A percentile compares a stretch with the other conserved stretches of the same genome.
Conservation (phyloP, 2,329 filamentous ascomycete genomes). For the Ascochyta rabiei region DNA sequence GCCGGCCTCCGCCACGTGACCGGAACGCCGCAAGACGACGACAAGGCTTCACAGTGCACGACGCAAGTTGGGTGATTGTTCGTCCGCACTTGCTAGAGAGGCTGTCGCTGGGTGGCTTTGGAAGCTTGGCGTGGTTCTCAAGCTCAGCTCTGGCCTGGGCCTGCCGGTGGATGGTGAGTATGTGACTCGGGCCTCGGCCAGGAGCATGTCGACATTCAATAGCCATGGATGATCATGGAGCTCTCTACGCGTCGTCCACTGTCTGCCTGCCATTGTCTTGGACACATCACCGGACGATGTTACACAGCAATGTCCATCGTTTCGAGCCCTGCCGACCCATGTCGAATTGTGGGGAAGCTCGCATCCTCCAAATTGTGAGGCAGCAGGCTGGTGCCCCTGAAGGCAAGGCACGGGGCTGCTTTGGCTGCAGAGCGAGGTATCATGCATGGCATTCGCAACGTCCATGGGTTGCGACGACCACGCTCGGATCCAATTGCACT, state of each 20-base stretch:
- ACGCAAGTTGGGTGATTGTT: no score
- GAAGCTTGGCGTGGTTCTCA: no score
- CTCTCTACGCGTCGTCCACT: no score
- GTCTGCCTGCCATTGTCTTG: not conserved
- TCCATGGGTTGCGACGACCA: conserved; percentile 4
- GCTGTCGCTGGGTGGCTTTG: no score
- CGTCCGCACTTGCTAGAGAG: no score
- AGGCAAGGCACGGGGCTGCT: conserved; percentile 3
- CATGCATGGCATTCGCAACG: conserved; percentile 7
- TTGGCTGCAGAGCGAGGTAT: not conserved
- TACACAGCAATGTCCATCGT: not conserved
- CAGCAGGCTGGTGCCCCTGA: conserved; percentile 17
- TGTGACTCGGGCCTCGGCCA: no score
- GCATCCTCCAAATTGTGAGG: conserved; percentile 18
- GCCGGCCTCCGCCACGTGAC: not conserved
- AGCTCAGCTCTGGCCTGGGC: no score
- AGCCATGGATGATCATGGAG: no score
- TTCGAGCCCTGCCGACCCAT: conserved; percentile 6
- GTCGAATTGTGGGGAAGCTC: conserved; percentile 14
- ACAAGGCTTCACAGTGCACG: no score
- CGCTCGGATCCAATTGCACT: not conserved
- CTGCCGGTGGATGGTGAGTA: no score
- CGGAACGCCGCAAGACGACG: not conserved
- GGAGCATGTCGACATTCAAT: no score
- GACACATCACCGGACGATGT: not conserved